phyloP scores from a whole-genome alignment of 2,329 filamentous ascomycete species.

The Aspergillus fijiensis region DNA sequence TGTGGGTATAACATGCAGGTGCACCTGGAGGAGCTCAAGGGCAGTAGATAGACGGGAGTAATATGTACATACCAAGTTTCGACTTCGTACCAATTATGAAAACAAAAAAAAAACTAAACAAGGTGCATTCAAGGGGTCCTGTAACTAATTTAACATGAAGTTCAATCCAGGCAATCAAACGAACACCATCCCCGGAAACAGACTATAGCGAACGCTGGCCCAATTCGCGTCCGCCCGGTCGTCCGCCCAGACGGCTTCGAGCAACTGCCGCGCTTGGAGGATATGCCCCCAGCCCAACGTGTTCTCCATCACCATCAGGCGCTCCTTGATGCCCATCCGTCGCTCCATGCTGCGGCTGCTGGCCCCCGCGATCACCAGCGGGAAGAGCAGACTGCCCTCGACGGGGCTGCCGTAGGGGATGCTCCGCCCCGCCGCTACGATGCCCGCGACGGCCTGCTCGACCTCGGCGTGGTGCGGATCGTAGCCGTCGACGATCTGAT shows the following conservation, averaged over 20 bases:
- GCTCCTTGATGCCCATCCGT: conserved; percentile 41
- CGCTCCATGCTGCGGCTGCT: conserved; percentile 38
- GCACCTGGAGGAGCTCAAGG: conserved; percentile 10
- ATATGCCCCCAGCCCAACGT: conserved; percentile 48
- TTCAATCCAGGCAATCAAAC: conserved; percentile 9
- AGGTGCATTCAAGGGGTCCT: too few relatives aligned
- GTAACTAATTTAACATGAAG: too few relatives aligned
- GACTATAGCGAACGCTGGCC: conserved; percentile 29
- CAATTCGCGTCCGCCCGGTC: conserved; percentile 25
- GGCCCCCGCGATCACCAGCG: conserved; percentile 45
- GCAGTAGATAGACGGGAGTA: background rate
- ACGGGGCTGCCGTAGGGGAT: conserved; percentile 46
- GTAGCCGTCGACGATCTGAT: conserved; percentile 48
- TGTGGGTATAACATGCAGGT: conserved; percentile 32
- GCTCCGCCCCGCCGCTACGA: conserved; percentile 39
- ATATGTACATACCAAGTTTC: background rate
- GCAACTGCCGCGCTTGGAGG: conserved; percentile 40
- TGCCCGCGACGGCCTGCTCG: conserved; percentile 32
- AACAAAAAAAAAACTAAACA: too few relatives aligned
- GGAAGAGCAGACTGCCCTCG: conserved; percentile 45
- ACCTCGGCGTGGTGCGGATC: conserved; percentile 37
- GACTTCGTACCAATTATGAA: too few relatives aligned
- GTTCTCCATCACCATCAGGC: conserved; percentile 47
- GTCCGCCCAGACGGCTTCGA: conserved; percentile 43
- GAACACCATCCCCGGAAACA: conserved; percentile 30